phyloP scores from a whole-genome alignment of 1,284 basidiomycete genomes.

The Crepidotus sp. region DNA sequence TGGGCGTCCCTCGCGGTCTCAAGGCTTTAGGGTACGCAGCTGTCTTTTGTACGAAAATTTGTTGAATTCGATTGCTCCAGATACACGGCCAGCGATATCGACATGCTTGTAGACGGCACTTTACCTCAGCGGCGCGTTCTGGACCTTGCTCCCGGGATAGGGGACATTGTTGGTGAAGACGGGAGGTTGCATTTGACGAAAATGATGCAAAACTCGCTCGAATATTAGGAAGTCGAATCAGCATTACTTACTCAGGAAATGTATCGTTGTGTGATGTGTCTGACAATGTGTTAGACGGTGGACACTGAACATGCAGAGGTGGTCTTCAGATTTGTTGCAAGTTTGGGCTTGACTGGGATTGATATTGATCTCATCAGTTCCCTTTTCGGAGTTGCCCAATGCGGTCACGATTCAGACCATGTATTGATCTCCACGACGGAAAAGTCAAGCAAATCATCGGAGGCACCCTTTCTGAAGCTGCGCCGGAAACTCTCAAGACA shows the following conservation, averaged over 20 bases:
- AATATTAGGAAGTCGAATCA: no score
- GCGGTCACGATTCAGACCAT: slow-evolving; percentile 72
- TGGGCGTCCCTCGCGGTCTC: slow-evolving; percentile 85
- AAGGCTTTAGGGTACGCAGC: slow-evolving; percentile 61
- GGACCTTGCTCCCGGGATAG: slow-evolving; percentile 80
- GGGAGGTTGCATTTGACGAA: slow-evolving; percentile 68
- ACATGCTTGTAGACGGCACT: slow-evolving; percentile 75
- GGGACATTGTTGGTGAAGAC: slow-evolving; percentile 70
- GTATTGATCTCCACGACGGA: slow-evolving; percentile 94
- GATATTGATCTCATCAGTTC: no score
- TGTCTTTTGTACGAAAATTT: background rate
- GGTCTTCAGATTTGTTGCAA: no score
- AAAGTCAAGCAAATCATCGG: slow-evolving; percentile 99
- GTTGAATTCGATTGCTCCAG: slow-evolving; percentile 20
- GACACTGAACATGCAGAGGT: no score
- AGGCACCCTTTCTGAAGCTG: slow-evolving; percentile 72
- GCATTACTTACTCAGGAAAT: no score
- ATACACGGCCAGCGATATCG: slow-evolving; percentile 60
- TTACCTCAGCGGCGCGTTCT: slow-evolving; percentile 82
- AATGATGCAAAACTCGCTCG: slow-evolving; percentile 70
- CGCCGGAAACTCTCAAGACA: slow-evolving; percentile 64
- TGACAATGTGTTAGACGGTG: no score
- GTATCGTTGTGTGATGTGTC: no score
- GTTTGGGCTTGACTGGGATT: no score
- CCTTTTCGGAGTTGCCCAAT: background rate